Percentiles rank a stretch among this genome's conserved stretches.
These are phyloP conservation scores for Polytolypa hystricis DNA, from an alignment of 2,329 filamentous ascomycete genomes.

Conservation along the genomic window DNA sequence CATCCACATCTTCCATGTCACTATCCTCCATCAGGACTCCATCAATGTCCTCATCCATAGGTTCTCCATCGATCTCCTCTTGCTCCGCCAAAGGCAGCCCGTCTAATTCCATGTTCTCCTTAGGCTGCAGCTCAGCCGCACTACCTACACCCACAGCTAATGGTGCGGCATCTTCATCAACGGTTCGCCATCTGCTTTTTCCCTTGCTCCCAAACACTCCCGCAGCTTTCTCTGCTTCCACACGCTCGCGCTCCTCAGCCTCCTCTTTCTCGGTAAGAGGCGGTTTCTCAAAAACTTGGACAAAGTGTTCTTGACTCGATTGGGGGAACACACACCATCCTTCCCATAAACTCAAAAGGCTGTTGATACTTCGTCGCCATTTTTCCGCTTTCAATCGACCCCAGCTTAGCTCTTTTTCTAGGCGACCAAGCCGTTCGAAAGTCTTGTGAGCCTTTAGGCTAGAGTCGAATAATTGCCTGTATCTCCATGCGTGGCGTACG, in stretches of 20 bases:
- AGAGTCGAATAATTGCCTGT: slow-evolving; percentile 66
- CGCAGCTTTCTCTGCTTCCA: slow-evolving; percentile 28
- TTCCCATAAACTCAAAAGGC: slow-evolving; percentile 60
- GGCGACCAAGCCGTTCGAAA: slow-evolving; percentile 63
- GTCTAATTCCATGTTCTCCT: slow-evolving; percentile 22
- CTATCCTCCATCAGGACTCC: slow-evolving; percentile 38
- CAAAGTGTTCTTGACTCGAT: slow-evolving; percentile 61
- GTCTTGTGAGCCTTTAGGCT: slow-evolving; percentile 56
- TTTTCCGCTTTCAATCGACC: slow-evolving; percentile 72
- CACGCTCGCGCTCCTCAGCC: slow-evolving; percentile 33
- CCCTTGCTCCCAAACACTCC: slow-evolving; percentile 26
- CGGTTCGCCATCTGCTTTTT: slow-evolving; percentile 37
- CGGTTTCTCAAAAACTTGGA: slow-evolving; percentile 59
- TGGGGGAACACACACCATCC: slow-evolving; percentile 57
- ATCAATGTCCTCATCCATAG: slow-evolving; percentile 32
- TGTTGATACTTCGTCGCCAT: slow-evolving; percentile 65
- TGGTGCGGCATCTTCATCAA: slow-evolving; percentile 31
- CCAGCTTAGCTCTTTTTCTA: slow-evolving; percentile 64
- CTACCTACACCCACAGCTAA: slow-evolving; percentile 8
- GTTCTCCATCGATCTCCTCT: slow-evolving; percentile 34
- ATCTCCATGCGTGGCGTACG: slow-evolving; percentile 77
- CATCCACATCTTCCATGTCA: slow-evolving; percentile 40
- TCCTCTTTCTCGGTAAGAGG: slow-evolving; percentile 42
- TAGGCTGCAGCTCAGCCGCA: slow-evolving; percentile 4
- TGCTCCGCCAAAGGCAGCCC: slow-evolving; percentile 24